Base-by-base conservation (phyloP, 2,329 filamentous ascomycete species). In the Ceratocystis huliohia region DNA sequence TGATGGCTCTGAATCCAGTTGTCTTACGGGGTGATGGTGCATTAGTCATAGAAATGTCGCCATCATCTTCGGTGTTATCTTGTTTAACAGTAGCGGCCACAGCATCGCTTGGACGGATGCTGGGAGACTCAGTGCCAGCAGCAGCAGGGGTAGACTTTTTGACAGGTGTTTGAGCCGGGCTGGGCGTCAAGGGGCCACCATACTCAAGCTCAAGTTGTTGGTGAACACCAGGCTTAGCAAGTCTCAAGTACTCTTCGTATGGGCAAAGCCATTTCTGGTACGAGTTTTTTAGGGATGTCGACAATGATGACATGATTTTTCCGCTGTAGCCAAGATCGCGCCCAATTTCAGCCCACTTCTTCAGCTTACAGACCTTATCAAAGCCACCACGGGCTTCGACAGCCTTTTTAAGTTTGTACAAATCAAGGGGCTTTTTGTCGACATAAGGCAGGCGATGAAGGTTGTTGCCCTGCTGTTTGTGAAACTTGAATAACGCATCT, bases 341-440 rank as follows among this genome's bases (percentile, higher is more conserved):
- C 44, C 94, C 94, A 71, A 99, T 97, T 75, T 99, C 94, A 17
- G 94, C 94, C 94, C 94, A 99, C 78, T 97, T 97, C 78, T 99
- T 99, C 66, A 88, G 82, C 76, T 96, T 96, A 81, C 94, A 99
- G 57, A 99, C 94, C 73, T 89, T 89, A 66, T 96, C 92, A 72
- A 99, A 99, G 2, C 94, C 94, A 61, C 94, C 94, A 69, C 94
- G 86, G 37, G 90, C 88, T 74, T 97, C 94, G 45, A 99, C 94
- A 0, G 93, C 93, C 74, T 97, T 97, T 76, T 97, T 97, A 68
- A 99, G 79, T 72, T 93, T 91, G 77, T 96, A 99, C 17, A 99
- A 80, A 73, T 99, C 94, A 63, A 99, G 82, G 0, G 94, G 94
- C 67, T 96, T 91, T 78, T 99, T 99, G 77, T 99, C 94, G 68